These are phyloP conservation scores for Coemansia sp. DNA, from an alignment of 192 early-diverging fungal species.

Conservation along the genomic window DNA sequence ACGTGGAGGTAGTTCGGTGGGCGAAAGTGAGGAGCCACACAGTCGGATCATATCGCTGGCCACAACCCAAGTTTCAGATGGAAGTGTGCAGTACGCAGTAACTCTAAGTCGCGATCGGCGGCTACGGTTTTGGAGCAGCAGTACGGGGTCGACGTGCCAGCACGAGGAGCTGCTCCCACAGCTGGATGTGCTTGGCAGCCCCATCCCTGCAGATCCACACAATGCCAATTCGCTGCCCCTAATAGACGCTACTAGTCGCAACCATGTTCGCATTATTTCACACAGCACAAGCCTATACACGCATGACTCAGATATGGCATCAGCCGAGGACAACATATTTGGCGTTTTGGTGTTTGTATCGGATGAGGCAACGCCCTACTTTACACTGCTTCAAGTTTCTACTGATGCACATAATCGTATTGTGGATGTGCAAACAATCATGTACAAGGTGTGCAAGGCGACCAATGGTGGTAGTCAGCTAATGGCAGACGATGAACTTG, in stretches of 20 bases:
- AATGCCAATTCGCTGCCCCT: conserved; percentile 8
- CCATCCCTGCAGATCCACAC: conserved; percentile 33
- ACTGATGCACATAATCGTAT: conserved; percentile 24
- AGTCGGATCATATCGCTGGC: conserved; percentile 24
- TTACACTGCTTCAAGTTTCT: conserved; percentile 34
- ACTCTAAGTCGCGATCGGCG: conserved; percentile 48
- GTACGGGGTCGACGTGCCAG: conserved; percentile 22
- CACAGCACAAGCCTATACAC: conserved; percentile 18
- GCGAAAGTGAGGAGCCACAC: conserved; percentile 10
- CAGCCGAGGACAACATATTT: conserved; percentile 18
- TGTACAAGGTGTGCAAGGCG: conserved; percentile 49
- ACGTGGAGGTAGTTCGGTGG: conserved; percentile 13
- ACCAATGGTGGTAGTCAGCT: conserved; percentile 45
- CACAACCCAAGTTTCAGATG: conserved; percentile 30
- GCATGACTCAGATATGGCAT: conserved; percentile 22
- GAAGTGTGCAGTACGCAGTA: conserved; percentile 34
- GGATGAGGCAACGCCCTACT: conserved; percentile 51
- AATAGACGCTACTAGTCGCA: conserved; percentile 19
- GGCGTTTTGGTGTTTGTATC: conserved; percentile 52
- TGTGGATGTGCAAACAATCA: conserved; percentile 27
- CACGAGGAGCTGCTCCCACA: conserved; percentile 42
- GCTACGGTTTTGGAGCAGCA: conserved; percentile 49
- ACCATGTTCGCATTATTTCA: conserved; percentile 30
- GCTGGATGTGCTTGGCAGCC: conserved; percentile 31
- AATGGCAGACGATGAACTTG: conserved; percentile 51